phyloP scores from a whole-genome alignment of 352 stramenopile species.

The Phytophthora kernoviae region DNA sequence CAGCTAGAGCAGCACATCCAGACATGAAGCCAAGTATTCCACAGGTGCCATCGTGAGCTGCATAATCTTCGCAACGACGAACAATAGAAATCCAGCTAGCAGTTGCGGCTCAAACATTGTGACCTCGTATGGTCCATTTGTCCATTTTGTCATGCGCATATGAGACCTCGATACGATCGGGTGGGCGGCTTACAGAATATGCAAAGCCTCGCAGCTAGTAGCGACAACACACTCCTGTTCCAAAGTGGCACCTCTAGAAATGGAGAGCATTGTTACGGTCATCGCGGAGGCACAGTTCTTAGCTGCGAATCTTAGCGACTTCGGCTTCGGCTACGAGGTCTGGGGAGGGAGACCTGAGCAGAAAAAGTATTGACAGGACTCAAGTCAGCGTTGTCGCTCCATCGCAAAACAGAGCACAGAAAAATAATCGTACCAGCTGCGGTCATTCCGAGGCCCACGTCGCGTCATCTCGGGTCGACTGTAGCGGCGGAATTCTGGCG shows the following conservation, averaged over 20 bases:
- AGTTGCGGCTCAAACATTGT: background rate
- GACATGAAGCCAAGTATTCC: background rate
- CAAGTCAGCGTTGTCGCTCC: background rate
- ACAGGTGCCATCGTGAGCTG: background rate
- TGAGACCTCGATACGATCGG: background rate
- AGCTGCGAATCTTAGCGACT: slow-evolving; percentile 24
- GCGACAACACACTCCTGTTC: background rate
- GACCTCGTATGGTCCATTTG: background rate
- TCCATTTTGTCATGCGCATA: slow-evolving; percentile 2
- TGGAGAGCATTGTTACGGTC: slow-evolving; percentile 4
- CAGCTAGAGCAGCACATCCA: background rate
- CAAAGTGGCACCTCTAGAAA: background rate
- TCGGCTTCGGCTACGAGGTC: slow-evolving; percentile 35
- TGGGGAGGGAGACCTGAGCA: slow-evolving; percentile 26
- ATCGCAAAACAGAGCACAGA: slow-evolving; percentile 5
- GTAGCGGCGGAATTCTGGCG: slow-evolving; percentile 33
- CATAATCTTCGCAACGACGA: background rate
- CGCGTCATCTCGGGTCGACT: slow-evolving; percentile 34
- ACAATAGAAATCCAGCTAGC: background rate
- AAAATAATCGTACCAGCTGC: slow-evolving; percentile 32
- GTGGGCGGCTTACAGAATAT: slow-evolving; percentile 1
- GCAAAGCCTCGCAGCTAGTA: slow-evolving; percentile 1
- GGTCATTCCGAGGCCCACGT: slow-evolving; percentile 27
- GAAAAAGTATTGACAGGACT: background rate
- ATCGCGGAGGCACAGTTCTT: slow-evolving; percentile 1